phyloP scores from a whole-genome alignment of 768 basidiomycete species.

The Kwoniella sp. region DNA sequence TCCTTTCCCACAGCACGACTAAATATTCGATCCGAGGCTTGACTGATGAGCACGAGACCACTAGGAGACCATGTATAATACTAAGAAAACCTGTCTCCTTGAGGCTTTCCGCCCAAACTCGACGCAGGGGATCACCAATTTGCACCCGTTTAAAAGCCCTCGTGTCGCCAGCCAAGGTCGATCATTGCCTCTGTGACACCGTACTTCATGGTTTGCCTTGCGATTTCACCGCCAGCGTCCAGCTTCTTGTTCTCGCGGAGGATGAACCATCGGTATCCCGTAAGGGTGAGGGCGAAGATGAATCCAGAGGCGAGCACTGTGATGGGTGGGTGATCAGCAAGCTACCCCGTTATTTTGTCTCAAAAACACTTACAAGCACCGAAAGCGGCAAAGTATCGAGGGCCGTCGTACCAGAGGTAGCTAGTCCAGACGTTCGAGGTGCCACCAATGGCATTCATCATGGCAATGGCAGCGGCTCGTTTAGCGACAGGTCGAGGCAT shows the following conservation, averaged over 20 bases:
- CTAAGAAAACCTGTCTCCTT: too few relatives aligned
- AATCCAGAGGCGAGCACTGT: slow-evolving; percentile 34
- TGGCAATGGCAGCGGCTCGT: slow-evolving; percentile 45
- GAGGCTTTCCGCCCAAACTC: too few relatives aligned
- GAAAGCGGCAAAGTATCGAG: slow-evolving; percentile 39
- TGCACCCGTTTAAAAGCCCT: slow-evolving; percentile 39
- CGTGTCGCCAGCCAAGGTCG: slow-evolving; percentile 48
- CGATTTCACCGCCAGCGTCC: slow-evolving; percentile 27
- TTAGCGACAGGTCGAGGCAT: slow-evolving; percentile 46
- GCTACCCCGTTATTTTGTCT: neutral
- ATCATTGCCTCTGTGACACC: slow-evolving; percentile 45
- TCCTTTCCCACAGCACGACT: too few relatives aligned
- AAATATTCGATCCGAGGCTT: too few relatives aligned
- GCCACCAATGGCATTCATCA: slow-evolving; percentile 48
- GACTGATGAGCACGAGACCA: too few relatives aligned
- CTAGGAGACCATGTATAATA: too few relatives aligned
- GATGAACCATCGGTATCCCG: slow-evolving; percentile 41
- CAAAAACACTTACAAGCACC: slow-evolving; percentile 30
- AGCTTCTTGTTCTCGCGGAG: slow-evolving; percentile 38
- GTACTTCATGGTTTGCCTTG: slow-evolving; percentile 23
- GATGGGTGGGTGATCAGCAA: neutral
- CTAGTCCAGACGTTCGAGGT: slow-evolving; percentile 42
- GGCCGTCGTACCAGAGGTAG: slow-evolving; percentile 37
- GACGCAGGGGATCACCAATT: too few relatives aligned
- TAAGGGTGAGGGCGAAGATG: slow-evolving; percentile 34